Evolutionary conservation across 164 flowering plant species (phyloP).

Genomic region (Dillenia suffruticosa): DNA sequence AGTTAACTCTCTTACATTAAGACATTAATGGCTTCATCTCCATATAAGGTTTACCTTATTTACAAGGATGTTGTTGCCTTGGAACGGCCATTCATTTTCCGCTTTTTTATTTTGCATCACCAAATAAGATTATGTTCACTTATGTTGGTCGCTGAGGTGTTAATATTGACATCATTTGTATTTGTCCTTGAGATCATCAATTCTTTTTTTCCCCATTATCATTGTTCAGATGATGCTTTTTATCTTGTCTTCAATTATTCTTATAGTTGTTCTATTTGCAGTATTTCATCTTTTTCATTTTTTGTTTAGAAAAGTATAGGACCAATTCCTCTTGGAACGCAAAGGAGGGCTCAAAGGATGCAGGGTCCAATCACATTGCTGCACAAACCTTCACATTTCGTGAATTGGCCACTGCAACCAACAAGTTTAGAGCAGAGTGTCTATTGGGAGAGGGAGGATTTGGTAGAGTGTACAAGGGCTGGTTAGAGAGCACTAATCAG

Average conservation of each 20-base stretch:
- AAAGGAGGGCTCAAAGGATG: conserved; percentile 33
- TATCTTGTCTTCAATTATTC: not conserved
- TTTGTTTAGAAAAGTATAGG: conserved; percentile 16
- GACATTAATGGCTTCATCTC: too few species aligned
- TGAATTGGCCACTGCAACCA: conserved; percentile 66
- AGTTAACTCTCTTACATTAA: too few species aligned
- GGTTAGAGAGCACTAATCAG: conserved; percentile 50
- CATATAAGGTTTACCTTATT: too few species aligned
- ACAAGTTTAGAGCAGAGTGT: conserved; percentile 62
- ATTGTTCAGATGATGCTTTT: not conserved
- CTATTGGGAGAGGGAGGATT: conserved; percentile 89
- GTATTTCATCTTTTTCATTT: not conserved
- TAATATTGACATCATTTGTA: not conserved
- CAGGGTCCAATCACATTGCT: conserved; percentile 28
- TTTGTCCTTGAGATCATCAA: not conserved
- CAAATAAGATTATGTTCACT: not conserved
- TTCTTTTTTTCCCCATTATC: not conserved
- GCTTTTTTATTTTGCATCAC: not conserved
- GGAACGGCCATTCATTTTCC: not conserved
- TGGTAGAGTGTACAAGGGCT: conserved; percentile 79
- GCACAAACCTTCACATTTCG: conserved; percentile 62
- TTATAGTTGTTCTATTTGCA: not conserved
- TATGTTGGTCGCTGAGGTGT: not conserved
- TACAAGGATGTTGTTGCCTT: too few species aligned
- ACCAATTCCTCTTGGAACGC: conserved; percentile 7